A percentile compares a stretch with the other conserved stretches of the same genome.
phyloP scores from a whole-genome alignment of 2,329 filamentous ascomycete genomes.

The Biscogniauxia sp. region DNA sequence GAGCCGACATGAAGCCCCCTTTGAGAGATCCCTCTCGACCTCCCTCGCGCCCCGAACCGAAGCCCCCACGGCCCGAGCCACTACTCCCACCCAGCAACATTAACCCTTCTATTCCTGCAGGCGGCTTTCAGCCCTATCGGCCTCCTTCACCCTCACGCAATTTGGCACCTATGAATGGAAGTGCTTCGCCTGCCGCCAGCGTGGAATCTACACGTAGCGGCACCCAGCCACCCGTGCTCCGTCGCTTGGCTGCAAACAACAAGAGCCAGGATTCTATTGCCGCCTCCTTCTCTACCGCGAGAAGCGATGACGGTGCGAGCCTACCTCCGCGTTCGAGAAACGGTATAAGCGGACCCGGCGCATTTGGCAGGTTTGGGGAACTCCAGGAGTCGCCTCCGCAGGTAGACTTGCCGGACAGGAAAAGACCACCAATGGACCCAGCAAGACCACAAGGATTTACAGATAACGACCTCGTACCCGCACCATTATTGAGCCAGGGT shows the following conservation, averaged over 20 bases:
- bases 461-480: constrained; percentile 56
- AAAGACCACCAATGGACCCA: constrained; percentile 65
- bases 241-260: constrained; percentile 49
- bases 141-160: constrained; percentile 29
- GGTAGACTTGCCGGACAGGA: constrained; percentile 59
- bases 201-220: constrained; percentile 47
- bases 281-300: constrained; percentile 43
- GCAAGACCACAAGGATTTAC: constrained; percentile 45
- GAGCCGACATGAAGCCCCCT: constrained; percentile 20
- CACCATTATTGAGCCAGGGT: constrained; percentile 53
- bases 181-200: constrained; percentile 50
- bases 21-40: constrained; percentile 16
- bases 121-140: constrained; percentile 23
- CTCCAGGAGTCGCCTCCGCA: constrained; percentile 34
- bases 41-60: constrained; percentile 19
- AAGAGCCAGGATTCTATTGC: constrained; percentile 58
- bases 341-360: constrained; percentile 41
- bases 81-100: constrained; percentile 14
- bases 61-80: constrained; percentile 14
- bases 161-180: constrained; percentile 40
- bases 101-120: constrained; percentile 11
- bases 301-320: constrained; percentile 52
- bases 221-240: constrained; percentile 41
- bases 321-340: constrained; percentile 54
- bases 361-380: constrained; percentile 39